phyloP scores from a whole-genome alignment of 2,329 filamentous ascomycete genomes.

The Stenocarpella maydis region DNA sequence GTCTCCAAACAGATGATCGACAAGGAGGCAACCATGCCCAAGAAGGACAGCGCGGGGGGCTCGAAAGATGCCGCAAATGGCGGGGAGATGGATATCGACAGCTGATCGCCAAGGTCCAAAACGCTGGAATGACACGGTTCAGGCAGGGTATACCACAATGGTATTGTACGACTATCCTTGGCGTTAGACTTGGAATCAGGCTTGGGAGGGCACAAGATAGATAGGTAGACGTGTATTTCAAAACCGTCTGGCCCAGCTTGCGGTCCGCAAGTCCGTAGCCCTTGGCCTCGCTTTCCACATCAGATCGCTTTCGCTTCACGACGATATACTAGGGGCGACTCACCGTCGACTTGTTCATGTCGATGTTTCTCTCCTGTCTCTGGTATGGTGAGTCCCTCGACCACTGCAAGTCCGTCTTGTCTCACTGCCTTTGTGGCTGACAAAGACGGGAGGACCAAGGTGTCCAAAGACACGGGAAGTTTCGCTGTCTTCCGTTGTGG shows the following conservation, averaged over 20 bases:
- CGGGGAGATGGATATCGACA: conserved; percentile 76
- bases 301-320: no score
- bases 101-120: conserved; percentile 48
- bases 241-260: conserved; percentile 26
- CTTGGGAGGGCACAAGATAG: conserved; percentile 32
- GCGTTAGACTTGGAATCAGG: conserved; percentile 32
- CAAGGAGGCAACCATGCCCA: conserved; percentile 94
- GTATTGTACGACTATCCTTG: conserved; percentile 36
- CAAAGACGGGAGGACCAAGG: background rate
- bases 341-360: no score
- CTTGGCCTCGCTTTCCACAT: background rate
- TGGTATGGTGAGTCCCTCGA: background rate
- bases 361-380: no score
- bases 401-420: background rate
- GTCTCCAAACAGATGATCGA: conserved; percentile 99
- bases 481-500: background rate
- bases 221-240: conserved; percentile 31
- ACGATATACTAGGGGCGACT: no score
- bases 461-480: background rate
- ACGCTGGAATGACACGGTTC: conserved; percentile 26
- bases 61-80: conserved; percentile 61
- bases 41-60: conserved; percentile 62
- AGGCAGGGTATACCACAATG: conserved; percentile 36
- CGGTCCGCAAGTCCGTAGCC: background rate
- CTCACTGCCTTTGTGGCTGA: background rate